Evolutionary conservation across 2,329 filamentous ascomycete genomes (phyloP), one percentile per base, ranked within the genome.

Genomic region (Zelopaecilomyces penicillatus): DNA sequence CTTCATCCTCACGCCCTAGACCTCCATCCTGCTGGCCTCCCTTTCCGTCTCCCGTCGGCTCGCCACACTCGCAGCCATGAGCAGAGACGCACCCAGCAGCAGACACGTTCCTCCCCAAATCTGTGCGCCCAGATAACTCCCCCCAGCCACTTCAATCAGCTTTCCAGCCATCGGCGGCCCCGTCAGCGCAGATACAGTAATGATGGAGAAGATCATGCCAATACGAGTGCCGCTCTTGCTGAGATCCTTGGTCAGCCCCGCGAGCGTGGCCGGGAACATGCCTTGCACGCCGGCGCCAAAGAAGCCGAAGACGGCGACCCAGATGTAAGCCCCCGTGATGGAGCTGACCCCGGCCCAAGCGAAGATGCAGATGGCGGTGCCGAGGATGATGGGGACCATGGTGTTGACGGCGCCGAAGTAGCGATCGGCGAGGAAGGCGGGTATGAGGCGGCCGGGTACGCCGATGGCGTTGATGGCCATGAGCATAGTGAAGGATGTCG

Each of bases 261-360:
- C 61, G 9, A 59, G 50, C 5, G 61, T 59, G 0, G 81, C 78
- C 0, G 83, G 82, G 53, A 86, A 85, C 8, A 87, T 57, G 5
- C 74, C 73, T 61, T 86, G 82, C 39, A 86, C 75, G 0, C 71
- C 79, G 0, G 80, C 81, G 0, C 73, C 78, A 2, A 73, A 73
- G 39, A 85, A 67, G 1, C 85, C 85, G 55, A 83, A 85, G 45
- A 82, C 68, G 0, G 71, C 65, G 0, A 76, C 66, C 71, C 84
- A 87, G 1, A 67, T 69, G 54, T 84, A 85, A 26, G 54, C 53
- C 1, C 52, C 59, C 0, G 54, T 42, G 0, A 63, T 50, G 5
- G 50, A 53, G 4, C 51, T 44, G 0, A 83, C 74, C 0, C 69
- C 71, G 0, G 73, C 68, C 80, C 80, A 84, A 27, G 67, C 69